These are phyloP conservation scores for Eutypella sp. DNA, from an alignment of 2,329 filamentous ascomycete species.

Conservation along the genomic window DNA sequence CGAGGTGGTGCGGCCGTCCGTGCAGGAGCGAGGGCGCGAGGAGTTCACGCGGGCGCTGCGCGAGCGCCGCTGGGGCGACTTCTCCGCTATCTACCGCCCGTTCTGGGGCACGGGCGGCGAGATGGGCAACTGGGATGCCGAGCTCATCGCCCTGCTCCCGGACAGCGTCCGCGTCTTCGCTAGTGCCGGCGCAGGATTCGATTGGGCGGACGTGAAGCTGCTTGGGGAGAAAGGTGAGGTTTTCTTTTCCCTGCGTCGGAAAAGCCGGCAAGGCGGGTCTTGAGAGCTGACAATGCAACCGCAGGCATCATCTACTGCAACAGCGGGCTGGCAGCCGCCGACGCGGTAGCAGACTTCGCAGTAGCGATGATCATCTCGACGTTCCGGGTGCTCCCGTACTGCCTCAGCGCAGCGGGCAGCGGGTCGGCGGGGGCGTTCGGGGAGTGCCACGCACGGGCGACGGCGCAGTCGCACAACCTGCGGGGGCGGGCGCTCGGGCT, in stretches of 20 bases:
- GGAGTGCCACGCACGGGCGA: conserved; percentile 56
- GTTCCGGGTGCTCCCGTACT: conserved; percentile 65
- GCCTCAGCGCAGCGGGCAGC: too few relatives aligned
- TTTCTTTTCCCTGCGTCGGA: background rate
- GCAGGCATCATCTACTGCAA: conserved; percentile 67
- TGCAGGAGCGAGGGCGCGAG: conserved; percentile 44
- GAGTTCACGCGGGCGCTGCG: conserved; percentile 45
- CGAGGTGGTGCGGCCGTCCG: conserved; percentile 46
- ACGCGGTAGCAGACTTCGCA: conserved; percentile 68
- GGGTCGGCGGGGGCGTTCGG: conserved; percentile 40
- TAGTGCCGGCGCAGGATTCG: conserved; percentile 56
- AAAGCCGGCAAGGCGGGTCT: background rate
- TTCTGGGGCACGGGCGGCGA: conserved; percentile 63
- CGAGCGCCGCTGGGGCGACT: conserved; percentile 50
- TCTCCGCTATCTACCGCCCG: conserved; percentile 47
- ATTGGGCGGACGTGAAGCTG: conserved; percentile 56
- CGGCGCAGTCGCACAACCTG: conserved; percentile 58
- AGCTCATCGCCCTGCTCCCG: conserved; percentile 52
- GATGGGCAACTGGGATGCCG: conserved; percentile 57
- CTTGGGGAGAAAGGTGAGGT: conserved; percentile 54
- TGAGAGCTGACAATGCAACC: background rate
- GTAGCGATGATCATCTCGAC: conserved; percentile 64
- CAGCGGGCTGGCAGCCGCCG: conserved; percentile 62
- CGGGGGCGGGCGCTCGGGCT: conserved; percentile 57
- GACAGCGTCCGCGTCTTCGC: conserved; percentile 51